Evolutionary conservation across 768 basidiomycete species (phyloP).

Genomic region (Mycena venus): DNA sequence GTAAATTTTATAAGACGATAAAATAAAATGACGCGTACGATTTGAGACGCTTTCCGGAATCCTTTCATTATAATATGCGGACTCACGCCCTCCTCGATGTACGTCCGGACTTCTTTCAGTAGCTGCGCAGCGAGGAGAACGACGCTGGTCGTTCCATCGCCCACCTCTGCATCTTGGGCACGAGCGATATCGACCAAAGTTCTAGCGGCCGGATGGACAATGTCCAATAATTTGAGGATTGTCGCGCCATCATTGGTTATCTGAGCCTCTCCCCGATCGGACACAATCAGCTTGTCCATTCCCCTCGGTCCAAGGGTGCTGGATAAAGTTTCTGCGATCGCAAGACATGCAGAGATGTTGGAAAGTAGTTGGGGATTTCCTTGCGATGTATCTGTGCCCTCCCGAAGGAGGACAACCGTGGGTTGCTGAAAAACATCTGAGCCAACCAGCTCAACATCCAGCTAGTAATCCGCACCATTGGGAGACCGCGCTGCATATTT

Average conservation of each 20-base stretch:
- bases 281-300: slow-evolving; percentile 99
- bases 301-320: slow-evolving; percentile 98
- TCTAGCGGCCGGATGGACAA: slow-evolving; percentile 97
- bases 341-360: slow-evolving; percentile 97
- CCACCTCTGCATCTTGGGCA: slow-evolving; percentile 98
- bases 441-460: slow-evolving; percentile 1
- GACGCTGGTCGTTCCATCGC: slow-evolving; percentile 97
- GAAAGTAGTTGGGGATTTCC: slow-evolving; percentile 93
- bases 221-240: slow-evolving; percentile 96
- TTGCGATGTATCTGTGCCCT: slow-evolving; percentile 97
- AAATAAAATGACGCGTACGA: slow-evolving; percentile 66
- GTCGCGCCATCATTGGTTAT: slow-evolving; percentile 99
- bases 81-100: slow-evolving; percentile 97
- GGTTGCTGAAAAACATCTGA: slow-evolving; percentile 79
- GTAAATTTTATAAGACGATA: slow-evolving; percentile 5
- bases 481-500: slow-evolving; percentile 85
- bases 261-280: slow-evolving; percentile 94
- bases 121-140: slow-evolving; percentile 95
- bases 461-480: slow-evolving; percentile 66
- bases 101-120: slow-evolving; percentile 90
- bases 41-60: slow-evolving; percentile 86
- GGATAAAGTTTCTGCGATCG: slow-evolving; percentile 91
- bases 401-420: slow-evolving; percentile 94
- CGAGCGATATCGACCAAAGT: slow-evolving; percentile 99
- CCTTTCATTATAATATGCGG: slow-evolving; percentile 99